Evolutionary conservation across 2,329 filamentous ascomycete genomes (phyloP).

Genomic region (Xenoacremonium recifei): DNA sequence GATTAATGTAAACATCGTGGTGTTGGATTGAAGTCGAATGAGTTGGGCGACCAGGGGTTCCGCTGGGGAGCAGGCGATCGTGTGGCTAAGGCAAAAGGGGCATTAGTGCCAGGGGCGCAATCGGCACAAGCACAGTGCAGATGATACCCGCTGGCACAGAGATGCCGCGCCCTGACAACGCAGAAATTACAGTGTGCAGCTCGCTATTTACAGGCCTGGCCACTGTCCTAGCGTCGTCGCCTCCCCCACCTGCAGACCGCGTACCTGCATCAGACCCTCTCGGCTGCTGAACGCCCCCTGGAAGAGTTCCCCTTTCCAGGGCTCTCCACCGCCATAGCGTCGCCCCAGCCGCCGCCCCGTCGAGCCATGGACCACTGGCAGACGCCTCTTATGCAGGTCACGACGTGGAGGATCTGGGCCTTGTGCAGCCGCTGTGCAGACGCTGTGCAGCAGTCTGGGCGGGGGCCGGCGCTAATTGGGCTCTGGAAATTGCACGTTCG

Average conservation of each 20-base stretch:
- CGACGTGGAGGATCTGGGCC: too few species aligned
- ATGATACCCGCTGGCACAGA: background rate
- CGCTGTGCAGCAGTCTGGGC: background rate
- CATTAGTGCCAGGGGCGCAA: background rate
- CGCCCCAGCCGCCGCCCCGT: background rate
- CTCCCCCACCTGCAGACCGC: conserved; percentile 2
- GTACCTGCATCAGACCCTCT: conserved; percentile 27
- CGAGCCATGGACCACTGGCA: background rate
- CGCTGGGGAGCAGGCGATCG: too few species aligned
- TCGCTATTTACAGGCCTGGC: background rate
- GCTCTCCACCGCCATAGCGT: too few species aligned
- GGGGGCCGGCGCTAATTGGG: conserved; percentile 1
- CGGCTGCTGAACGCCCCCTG: too few species aligned
- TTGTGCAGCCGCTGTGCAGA: background rate
- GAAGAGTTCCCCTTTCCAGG: background rate
- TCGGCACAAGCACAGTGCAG: background rate
- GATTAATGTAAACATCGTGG: too few species aligned
- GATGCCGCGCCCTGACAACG: background rate
- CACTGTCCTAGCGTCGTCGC: background rate
- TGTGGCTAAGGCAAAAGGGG: background rate
- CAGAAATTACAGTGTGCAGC: background rate
- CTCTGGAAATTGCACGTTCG: background rate
- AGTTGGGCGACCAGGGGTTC: background rate
- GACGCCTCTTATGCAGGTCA: background rate
- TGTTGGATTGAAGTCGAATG: background rate